Evolutionary conservation across 768 basidiomycete genomes (phyloP).

Genomic region (Gelatoporia subvermispora): DNA sequence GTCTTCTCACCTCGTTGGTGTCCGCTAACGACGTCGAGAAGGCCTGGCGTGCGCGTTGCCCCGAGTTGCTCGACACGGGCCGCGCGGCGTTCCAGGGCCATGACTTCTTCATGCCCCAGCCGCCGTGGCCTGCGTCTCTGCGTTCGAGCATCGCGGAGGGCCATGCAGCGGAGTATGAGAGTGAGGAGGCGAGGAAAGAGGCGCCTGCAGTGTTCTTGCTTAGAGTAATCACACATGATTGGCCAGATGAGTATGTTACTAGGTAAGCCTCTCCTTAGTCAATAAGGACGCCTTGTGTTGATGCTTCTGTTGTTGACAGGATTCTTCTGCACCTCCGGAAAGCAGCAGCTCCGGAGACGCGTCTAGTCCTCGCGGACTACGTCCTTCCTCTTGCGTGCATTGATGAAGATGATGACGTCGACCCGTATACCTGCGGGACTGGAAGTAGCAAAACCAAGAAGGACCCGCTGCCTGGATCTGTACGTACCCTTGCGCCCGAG

Average conservation of each 20-base stretch:
- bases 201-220: slow-evolving; percentile 61
- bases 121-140: slow-evolving; percentile 9
- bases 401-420: slow-evolving; percentile 33
- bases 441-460: slow-evolving; percentile 5
- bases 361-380: slow-evolving; percentile 66
- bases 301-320: slow-evolving; percentile 11
- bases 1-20: background rate
- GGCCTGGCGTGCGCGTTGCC: slow-evolving; percentile 58
- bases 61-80: slow-evolving; percentile 50
- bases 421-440: background rate
- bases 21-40: slow-evolving; percentile 19
- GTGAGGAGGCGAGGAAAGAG: background rate
- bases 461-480: slow-evolving; percentile 39
- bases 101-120: slow-evolving; percentile 71
- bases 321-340: slow-evolving; percentile 43
- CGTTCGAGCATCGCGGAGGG: background rate
- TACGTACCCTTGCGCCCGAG: slow-evolving; percentile 47
- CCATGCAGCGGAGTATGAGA: background rate
- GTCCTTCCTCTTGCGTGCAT: slow-evolving; percentile 65
- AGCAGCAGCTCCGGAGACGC: slow-evolving; percentile 41
- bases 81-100: slow-evolving; percentile 62
- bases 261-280: slow-evolving; percentile 11
- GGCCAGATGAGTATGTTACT: slow-evolving; percentile 52
- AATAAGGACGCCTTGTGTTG: background rate
- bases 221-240: slow-evolving; percentile 72